Evolutionary conservation across 768 basidiomycete genomes (phyloP).

Genomic region (Lactarius evosmus): DNA sequence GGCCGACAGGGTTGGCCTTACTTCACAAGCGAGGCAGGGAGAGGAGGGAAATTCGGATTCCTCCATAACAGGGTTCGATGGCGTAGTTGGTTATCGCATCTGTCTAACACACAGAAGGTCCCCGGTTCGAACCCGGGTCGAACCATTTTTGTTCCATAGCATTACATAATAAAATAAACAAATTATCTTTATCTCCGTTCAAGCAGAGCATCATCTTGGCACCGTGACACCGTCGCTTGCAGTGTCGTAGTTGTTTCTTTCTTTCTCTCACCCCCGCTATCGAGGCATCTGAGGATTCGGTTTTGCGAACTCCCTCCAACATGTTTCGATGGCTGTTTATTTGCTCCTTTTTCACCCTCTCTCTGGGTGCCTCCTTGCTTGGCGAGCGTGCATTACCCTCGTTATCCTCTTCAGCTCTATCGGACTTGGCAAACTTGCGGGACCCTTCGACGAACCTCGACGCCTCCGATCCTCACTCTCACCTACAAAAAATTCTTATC

Average conservation of each 20-base stretch:
- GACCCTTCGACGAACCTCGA: constrained; percentile 72
- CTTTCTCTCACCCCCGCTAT: neutral
- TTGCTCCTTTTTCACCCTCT: constrained; percentile 19
- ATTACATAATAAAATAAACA: neutral
- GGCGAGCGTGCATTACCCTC: constrained; percentile 39
- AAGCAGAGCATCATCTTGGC: too few species aligned
- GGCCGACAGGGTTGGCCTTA: neutral
- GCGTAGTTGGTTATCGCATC: constrained; percentile 78
- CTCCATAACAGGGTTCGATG: constrained; percentile 38
- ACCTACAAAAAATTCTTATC: constrained; percentile 81
- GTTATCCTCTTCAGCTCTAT: constrained; percentile 52
- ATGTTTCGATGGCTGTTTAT: constrained; percentile 14
- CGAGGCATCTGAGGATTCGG: neutral
- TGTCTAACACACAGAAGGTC: constrained; percentile 54
- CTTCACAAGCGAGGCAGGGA: neutral
- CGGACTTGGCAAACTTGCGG: constrained; percentile 47
- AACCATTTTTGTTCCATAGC: constrained; percentile 7
- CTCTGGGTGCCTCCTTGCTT: constrained; percentile 35
- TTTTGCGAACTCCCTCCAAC: neutral
- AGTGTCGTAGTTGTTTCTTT: too few species aligned
- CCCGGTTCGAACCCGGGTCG: constrained; percentile 30
- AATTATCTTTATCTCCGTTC: too few species aligned
- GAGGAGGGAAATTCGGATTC: neutral
- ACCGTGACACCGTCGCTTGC: too few species aligned
- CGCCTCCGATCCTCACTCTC: constrained; percentile 58